phyloP scores from a whole-genome alignment of 2,329 filamentous ascomycete genomes.

The Colletotrichum phormii region DNA sequence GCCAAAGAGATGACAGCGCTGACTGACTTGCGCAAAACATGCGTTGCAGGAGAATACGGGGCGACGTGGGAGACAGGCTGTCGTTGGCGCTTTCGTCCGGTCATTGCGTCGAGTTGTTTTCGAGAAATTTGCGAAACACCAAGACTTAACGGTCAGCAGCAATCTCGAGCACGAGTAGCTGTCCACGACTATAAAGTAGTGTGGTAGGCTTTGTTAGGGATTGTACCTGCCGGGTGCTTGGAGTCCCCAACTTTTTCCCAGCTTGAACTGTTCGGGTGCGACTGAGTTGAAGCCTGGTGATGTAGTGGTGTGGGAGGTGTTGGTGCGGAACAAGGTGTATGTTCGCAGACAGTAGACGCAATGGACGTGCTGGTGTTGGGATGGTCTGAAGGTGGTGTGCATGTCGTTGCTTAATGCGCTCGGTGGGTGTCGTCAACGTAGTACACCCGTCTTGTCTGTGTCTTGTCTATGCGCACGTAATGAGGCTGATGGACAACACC shows the following conservation, averaged over 20 bases:
- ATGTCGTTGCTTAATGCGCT: constrained; percentile 32
- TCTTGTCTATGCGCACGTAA: background rate
- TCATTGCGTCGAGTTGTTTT: background rate
- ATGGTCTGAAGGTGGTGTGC: constrained; percentile 31
- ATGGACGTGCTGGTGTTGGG: constrained; percentile 2
- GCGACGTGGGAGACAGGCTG: constrained; percentile 2
- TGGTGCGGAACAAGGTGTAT: constrained; percentile 17
- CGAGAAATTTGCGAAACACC: constrained; percentile 24
- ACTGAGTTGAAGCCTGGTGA: constrained; percentile 21
- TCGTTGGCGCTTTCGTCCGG: constrained; percentile 21
- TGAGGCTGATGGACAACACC: background rate
- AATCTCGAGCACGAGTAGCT: constrained; percentile 3
- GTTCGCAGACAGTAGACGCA: constrained; percentile 15
- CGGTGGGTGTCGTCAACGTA: constrained; percentile 8
- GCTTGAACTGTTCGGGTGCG: constrained; percentile 2
- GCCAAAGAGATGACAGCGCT: constrained; percentile 16
- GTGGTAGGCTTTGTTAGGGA: background rate
- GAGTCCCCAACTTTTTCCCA: background rate
- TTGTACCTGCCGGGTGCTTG: background rate
- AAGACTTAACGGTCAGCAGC: background rate
- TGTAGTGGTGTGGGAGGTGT: constrained; percentile 18
- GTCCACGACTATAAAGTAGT: background rate
- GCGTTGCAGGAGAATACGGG: constrained; percentile 18
- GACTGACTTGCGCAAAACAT: constrained; percentile 23
- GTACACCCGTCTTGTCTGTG: background rate